Percentiles rank a stretch among this genome's conserved stretches.
Conservation (phyloP, 768 basidiomycete species). For the Sarcodon sp. region DNA sequence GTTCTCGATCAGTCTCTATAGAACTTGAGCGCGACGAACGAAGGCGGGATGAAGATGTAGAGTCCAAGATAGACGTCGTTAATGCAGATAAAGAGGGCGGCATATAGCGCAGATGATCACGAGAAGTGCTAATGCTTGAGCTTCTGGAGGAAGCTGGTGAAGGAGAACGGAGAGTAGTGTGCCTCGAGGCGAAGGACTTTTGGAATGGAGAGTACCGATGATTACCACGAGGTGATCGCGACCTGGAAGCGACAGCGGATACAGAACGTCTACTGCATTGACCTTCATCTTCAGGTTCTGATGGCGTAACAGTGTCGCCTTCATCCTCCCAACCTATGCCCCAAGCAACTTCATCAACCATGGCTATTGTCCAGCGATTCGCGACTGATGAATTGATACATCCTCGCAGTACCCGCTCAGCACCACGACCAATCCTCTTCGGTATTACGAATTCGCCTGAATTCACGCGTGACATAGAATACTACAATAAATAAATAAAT, state of each 20-base stretch:
- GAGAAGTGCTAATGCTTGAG: conserved; percentile 4
- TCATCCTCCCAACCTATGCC: conserved; percentile 58
- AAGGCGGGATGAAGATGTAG: conserved; percentile 9
- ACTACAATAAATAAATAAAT: not conserved
- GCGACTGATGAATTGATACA: conserved; percentile 58
- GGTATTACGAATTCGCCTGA: conserved; percentile 55
- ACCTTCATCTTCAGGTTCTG: conserved; percentile 11
- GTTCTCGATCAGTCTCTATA: conserved; percentile 3
- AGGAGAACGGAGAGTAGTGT: conserved; percentile 14
- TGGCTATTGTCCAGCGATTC: conserved; percentile 67
- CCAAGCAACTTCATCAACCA: conserved; percentile 75
- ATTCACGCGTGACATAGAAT: conserved; percentile 3
- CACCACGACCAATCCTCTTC: conserved; percentile 40
- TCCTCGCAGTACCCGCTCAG: conserved; percentile 60
- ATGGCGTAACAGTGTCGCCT: conserved; percentile 20
- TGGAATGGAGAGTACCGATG: conserved; percentile 25
- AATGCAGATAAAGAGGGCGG: conserved; percentile 12
- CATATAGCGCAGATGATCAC: conserved; percentile 3
- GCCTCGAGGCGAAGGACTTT: conserved; percentile 27
- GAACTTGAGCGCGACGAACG: conserved; percentile 5
- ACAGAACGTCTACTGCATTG: conserved; percentile 3
- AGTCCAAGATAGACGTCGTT: conserved; percentile 13
- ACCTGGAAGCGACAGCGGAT: conserved; percentile 6
- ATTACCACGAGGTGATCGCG: conserved; percentile 18
- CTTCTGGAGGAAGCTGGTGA: conserved; percentile 10